Base-by-base conservation (phyloP, 495 filamentous ascomycete species). In the Letharia lupina region DNA sequence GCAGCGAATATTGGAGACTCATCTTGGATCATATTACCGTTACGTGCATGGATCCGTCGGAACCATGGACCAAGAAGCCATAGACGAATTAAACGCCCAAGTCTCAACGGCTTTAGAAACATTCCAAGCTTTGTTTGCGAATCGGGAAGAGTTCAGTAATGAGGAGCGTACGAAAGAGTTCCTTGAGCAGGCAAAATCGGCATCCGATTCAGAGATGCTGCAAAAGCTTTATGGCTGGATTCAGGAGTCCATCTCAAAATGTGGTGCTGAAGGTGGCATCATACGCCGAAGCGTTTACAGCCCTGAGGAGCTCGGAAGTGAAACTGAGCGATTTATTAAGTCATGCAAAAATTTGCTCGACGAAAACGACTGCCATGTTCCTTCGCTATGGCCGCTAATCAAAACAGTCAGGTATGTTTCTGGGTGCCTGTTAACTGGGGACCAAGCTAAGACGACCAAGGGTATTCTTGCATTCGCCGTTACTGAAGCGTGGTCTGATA, bases 41-140 rank as follows among this genome's bases (percentile, higher is more conserved):
- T 42, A 67, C 35, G 15, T 50, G 28, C 33, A 65, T 44, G 9
- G 18, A 44, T 37, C 35, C 15, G 28, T 18, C 5, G 16, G 4
- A n/a, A 41, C 3, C 28, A 63, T 20, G 10, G 52, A 33, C 8
- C n/a, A 28, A 12, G 23, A 65, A 56, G 12, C 4, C 2, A 15
- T 6, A 8, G 60, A 67, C 18, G 66, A 64, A 39, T 18, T 63
- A 6, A 8, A 41, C 8, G n/a, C 16, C 15, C 33, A 62, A 6
- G 33, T 31, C 28, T 13, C 31, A 44, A 67, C 61, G 18, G 66
- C 61, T 0, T 8, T 65, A 15, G 61, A 67, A 2, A 41, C 33
- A 6, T 64, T 67, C 18, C 37, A 48, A 37, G 66, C 61, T 1
- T 12, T 67, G 1, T 67, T 67, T 52, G 60, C 61, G 18, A 33